These are phyloP conservation scores for Colletotrichum endophyticum DNA, from an alignment of 2,329 filamentous ascomycete genomes.

Conservation along the genomic window DNA sequence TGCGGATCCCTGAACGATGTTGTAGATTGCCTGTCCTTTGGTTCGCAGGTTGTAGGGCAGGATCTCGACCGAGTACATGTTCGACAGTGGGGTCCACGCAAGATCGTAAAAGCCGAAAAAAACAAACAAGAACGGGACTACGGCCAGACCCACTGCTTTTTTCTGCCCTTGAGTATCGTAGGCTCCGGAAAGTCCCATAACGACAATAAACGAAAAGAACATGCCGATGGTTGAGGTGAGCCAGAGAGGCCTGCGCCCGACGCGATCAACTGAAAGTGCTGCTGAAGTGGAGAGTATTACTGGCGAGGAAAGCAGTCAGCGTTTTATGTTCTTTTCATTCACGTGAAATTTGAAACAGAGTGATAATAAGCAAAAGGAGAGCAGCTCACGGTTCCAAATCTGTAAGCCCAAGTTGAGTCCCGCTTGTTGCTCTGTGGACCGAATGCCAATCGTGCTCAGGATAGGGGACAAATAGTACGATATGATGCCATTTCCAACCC, in stretches of 20 bases:
- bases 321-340: not conserved
- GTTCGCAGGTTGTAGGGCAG: conserved; percentile 23
- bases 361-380: not conserved
- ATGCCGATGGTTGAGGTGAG: not conserved
- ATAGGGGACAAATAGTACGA: not conserved
- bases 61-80: conserved; percentile 32
- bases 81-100: conserved; percentile 35
- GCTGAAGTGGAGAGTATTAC: not conserved
- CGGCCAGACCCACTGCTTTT: conserved; percentile 26
- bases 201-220: not conserved
- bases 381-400: not conserved
- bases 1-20: conserved; percentile 3
- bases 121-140: conserved; percentile 41
- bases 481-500: not conserved
- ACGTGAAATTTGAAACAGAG: not conserved
- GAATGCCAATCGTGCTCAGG: not conserved
- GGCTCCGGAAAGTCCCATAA: not conserved
- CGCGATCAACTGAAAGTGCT: not conserved
- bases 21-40: not conserved
- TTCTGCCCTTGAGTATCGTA: not conserved
- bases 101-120: conserved; percentile 41
- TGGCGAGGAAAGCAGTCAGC: not conserved
- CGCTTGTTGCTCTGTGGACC: not conserved
- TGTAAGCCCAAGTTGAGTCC: not conserved
- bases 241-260: not conserved